These are phyloP conservation scores for Kwoniella shivajii DNA, from an alignment of 1,284 basidiomycete genomes.

Conservation along the genomic window DNA sequence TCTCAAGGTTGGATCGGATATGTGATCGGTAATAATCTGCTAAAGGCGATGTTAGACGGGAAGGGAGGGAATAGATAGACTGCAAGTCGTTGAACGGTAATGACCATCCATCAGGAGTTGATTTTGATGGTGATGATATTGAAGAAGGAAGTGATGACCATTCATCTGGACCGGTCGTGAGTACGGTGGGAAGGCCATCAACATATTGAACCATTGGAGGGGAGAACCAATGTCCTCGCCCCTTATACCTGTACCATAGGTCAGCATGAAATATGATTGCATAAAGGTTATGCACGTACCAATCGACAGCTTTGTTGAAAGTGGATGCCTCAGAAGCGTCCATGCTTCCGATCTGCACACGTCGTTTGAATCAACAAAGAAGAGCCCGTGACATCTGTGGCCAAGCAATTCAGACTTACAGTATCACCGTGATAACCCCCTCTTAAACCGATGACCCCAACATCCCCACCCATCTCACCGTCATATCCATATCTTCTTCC, in stretches of 20 bases:
- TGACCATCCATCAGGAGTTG: constrained; percentile 32
- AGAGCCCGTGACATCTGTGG: not conserved
- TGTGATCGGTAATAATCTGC: constrained; percentile 67
- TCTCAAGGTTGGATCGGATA: constrained; percentile 62
- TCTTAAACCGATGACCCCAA: constrained; percentile 83
- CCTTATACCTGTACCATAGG: constrained; percentile 61
- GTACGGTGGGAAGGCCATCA: constrained; percentile 65
- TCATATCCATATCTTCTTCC: constrained; percentile 58
- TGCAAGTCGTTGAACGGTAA: constrained; percentile 59
- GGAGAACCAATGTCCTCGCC: constrained; percentile 91
- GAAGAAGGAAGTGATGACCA: constrained; percentile 38
- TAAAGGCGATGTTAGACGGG: constrained; percentile 65
- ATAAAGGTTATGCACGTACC: constrained; percentile 55
- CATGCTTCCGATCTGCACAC: constrained; percentile 79
- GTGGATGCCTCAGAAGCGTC: constrained; percentile 86
- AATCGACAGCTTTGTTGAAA: constrained; percentile 82
- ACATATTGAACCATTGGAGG: constrained; percentile 75
- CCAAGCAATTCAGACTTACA: constrained; percentile 24
- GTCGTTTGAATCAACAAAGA: too few species aligned
- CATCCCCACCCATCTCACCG: constrained; percentile 52
- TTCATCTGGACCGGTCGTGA: constrained; percentile 55
- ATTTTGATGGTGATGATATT: constrained; percentile 27
- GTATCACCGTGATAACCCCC: constrained; percentile 99
- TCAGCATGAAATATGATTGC: not conserved
- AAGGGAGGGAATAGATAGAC: constrained; percentile 71